Base-by-base conservation (phyloP, 2,329 filamentous ascomycete species). In the Botrytis deweyae region DNA sequence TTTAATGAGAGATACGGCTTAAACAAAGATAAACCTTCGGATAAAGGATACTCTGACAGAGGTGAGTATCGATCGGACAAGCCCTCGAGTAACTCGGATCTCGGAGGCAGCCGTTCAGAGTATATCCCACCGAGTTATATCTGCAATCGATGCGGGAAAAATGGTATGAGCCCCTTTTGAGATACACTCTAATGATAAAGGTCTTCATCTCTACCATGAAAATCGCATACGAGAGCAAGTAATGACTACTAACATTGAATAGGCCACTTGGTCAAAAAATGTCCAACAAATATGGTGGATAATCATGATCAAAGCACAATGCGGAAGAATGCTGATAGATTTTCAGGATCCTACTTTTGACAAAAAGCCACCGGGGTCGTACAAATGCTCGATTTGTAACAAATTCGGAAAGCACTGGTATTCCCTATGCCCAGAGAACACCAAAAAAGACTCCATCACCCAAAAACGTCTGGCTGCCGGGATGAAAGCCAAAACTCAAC, bases 201-300 rank as follows among this genome's bases (percentile, higher is more conserved):
- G 6, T 58, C 33, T 58, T 42, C n/a, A 42, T 58, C 66, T n/a
- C 6, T 33, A 58, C 33, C n/a, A 33, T 18, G 2, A 18, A 25
- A 18, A 7, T 33, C 9, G 4, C 33, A 22, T 40, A 14, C 20
- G n/a, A 7, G n/a, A 68, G 49, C 36, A 42, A 42, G 22, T 3
- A 22, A 68, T 33, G 10, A 42, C 18, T 49, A 68, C 72, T 77
- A 58, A 75, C 62, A 46, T 22, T 25, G 18, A 42, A 49, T 73
- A 86, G 84, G 83, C 40, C 84, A 85, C 75, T 80, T 76, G 74
- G 76, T 84, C 29, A 78, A 82, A 69, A 49, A 78, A 2, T 86
- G 84, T 70, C 84, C 84, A 29, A 86, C 84, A 3, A 84, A 83
- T 74, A 62, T 85, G n/a, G 71, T 72, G 38, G 9, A 49, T 64